Evolutionary conservation across 2,329 filamentous ascomycete species (phyloP), one percentile per base, ranked within the genome.

Genomic region (Colletotrichum sp.): DNA sequence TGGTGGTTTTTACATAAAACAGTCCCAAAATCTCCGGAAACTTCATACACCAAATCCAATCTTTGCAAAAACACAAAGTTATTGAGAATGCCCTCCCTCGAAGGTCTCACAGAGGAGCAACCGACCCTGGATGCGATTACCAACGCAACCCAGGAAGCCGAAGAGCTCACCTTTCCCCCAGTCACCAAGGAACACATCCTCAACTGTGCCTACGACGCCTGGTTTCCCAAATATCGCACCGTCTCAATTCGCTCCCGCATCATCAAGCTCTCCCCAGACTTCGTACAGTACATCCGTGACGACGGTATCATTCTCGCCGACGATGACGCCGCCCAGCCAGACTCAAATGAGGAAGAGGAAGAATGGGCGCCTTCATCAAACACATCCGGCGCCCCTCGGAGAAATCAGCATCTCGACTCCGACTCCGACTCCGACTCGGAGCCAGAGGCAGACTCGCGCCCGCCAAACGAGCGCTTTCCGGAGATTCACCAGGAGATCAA

Each of bases 131-230:
- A 73, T 18, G 69, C 76, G 21, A 72, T 73, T 48, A 69, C 61
- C 26, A 64, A 62, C 52, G 60, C 68, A 13, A 75, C 66, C 12
- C 71, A 67, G 26, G 78, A 75, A 43, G 77, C 79, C 18, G 77
- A 70, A 61, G 72, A 78, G 73, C 87, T 95, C 21, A 91, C 91
- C 24, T 98, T 99, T 82, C 94, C 96, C 24, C 95, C 95, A 1
- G 91, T 98, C 73, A 95, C 93, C 36, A 94, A 93, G 82, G 91
- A 94, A 62, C 96, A 99, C 81, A 97, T 99, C 76, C 88, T 98
- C 70, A 94, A 98, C 85, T 99, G 96, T 86, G 97, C 97, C 56
- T 98, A 97, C 84, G 94, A 98, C 83, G 91, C 90, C 76, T 99
- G 97, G 97, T 95, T 98, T 81, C 92, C 94, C 64, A 93, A 91